Percentiles rank a stretch among this genome's conserved stretches.
phyloP scores from a whole-genome alignment of 75 land plant genomes.

The Isoetes taiwanensis region DNA sequence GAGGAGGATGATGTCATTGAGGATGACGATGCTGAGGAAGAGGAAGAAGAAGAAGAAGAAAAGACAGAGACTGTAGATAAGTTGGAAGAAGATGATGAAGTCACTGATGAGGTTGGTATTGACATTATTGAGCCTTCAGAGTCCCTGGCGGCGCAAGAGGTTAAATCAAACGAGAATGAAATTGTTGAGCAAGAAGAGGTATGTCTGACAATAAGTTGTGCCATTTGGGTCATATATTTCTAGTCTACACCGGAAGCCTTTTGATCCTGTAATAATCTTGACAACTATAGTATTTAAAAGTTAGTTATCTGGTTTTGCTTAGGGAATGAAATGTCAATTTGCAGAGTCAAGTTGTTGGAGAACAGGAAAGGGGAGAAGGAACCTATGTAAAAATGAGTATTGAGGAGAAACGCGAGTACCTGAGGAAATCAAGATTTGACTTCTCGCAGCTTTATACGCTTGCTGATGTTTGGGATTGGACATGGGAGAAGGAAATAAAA shows the following conservation, averaged over 20 bases:
- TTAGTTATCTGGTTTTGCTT: no score
- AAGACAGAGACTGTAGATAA: slow-evolving; percentile 32
- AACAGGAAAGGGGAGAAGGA: slow-evolving; percentile 20
- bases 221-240: no score
- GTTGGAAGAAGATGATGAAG: slow-evolving; percentile 36
- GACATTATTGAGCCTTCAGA: slow-evolving; percentile 38
- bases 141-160: slow-evolving; percentile 41
- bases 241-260: no score
- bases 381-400: slow-evolving; percentile 14
- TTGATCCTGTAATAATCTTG: no score
- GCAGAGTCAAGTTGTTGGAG: slow-evolving; percentile 11
- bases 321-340: no score
- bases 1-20: slow-evolving; percentile 17
- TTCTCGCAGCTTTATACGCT: slow-evolving; percentile 72
- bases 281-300: no score
- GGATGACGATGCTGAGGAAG: slow-evolving; percentile 51
- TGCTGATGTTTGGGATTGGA: slow-evolving; percentile 99
- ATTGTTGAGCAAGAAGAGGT: slow-evolving; percentile 22
- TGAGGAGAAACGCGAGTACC: slow-evolving; percentile 17
- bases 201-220: slow-evolving; percentile 18
- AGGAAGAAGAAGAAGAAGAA: slow-evolving; percentile 43
- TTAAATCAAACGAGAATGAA: slow-evolving; percentile 34
- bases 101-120: slow-evolving; percentile 22
- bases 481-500: slow-evolving; percentile 80
- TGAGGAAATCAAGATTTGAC: slow-evolving; percentile 42